phyloP scores from a whole-genome alignment of 129 eudicot genomes.

The Tagetes patula region DNA sequence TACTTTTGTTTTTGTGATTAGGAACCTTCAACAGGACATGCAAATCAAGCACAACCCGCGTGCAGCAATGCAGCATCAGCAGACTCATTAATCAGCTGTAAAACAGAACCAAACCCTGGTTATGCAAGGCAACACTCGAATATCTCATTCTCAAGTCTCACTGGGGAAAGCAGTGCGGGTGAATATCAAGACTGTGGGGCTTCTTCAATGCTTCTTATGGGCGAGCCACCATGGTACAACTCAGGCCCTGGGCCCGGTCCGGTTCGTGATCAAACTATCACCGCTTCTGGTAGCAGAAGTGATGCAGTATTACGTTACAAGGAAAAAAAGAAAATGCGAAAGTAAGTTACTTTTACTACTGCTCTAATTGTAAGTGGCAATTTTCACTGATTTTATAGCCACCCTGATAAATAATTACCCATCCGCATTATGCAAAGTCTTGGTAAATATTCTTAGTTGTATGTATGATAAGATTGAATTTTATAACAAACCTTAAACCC shows the following conservation, averaged over 20 bases:
- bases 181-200: constrained; percentile 54
- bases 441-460: neutral
- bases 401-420: neutral
- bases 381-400: neutral
- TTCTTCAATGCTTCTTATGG: constrained; percentile 43
- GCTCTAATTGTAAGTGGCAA: neutral
- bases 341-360: constrained; percentile 40
- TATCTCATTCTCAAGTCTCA: constrained; percentile 41
- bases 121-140: constrained; percentile 42
- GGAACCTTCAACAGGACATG: constrained; percentile 35
- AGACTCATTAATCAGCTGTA: constrained; percentile 49
- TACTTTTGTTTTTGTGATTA: constrained; percentile 9
- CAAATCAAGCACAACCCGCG: constrained; percentile 35
- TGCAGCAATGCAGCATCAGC: constrained; percentile 51
- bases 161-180: constrained; percentile 39
- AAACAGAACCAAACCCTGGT: constrained; percentile 44
- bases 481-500: neutral
- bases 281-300: constrained; percentile 41
- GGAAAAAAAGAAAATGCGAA: constrained; percentile 68
- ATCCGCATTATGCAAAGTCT: neutral
- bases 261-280: constrained; percentile 24
- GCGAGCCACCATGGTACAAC: constrained; percentile 49
- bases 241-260: constrained; percentile 10
- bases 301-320: constrained; percentile 63
- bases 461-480: neutral